These are phyloP conservation scores for Lentinus polychrous DNA, from an alignment of 1,284 basidiomycete genomes.

Conservation along the genomic window DNA sequence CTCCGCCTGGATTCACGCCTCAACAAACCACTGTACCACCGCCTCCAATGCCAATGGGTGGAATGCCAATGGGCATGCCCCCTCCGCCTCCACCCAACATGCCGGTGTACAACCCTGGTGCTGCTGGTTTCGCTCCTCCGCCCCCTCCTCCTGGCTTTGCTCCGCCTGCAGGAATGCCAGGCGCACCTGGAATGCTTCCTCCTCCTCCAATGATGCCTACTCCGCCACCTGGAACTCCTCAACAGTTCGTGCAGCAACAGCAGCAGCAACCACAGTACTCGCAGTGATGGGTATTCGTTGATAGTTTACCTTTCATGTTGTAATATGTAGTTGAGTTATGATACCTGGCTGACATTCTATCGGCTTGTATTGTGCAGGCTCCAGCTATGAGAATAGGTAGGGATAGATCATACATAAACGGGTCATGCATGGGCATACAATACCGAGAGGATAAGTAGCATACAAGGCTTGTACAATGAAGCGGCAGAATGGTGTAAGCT, in stretches of 20 bases:
- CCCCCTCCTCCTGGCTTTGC: slow-evolving; percentile 57
- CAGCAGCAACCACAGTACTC: background rate
- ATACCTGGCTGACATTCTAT: too few species aligned
- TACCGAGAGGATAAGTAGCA: too few species aligned
- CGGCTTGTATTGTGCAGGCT: too few species aligned
- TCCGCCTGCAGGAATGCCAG: slow-evolving; percentile 29
- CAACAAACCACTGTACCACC: slow-evolving; percentile 46
- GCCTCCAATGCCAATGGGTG: slow-evolving; percentile 28
- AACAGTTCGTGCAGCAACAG: slow-evolving; percentile 17
- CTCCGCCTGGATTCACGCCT: slow-evolving; percentile 60
- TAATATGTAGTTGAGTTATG: too few species aligned
- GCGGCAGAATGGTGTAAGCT: background rate
- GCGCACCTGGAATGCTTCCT: slow-evolving; percentile 18
- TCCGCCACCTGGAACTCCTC: slow-evolving; percentile 23
- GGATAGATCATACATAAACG: too few species aligned
- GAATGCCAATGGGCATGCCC: slow-evolving; percentile 38
- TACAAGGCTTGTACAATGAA: too few species aligned
- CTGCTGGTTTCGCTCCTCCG: slow-evolving; percentile 45
- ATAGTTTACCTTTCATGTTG: too few species aligned
- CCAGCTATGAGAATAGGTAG: too few species aligned
- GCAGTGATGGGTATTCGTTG: too few species aligned
- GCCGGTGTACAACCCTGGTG: slow-evolving; percentile 33
- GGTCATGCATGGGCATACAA: too few species aligned
- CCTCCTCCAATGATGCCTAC: slow-evolving; percentile 24
- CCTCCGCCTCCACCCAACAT: slow-evolving; percentile 22